phyloP scores from a whole-genome alignment of 2,329 filamentous ascomycete species.

The Beauveria scarabaeidicola region DNA sequence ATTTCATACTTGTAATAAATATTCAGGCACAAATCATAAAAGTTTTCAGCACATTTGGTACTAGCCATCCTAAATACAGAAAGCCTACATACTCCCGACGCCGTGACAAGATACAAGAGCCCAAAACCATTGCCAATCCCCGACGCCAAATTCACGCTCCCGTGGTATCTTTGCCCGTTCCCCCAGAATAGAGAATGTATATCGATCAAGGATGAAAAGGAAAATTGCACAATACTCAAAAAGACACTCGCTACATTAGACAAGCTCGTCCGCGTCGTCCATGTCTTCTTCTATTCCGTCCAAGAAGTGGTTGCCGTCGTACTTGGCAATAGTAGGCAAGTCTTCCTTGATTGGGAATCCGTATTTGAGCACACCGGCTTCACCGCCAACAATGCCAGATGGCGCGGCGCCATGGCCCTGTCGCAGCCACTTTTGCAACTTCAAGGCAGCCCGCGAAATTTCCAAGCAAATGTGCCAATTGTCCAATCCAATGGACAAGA shows the following conservation, averaged over 20 bases:
- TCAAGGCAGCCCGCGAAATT: slow-evolving; percentile 28
- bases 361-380: slow-evolving; percentile 5
- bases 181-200: neutral
- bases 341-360: slow-evolving; percentile 11
- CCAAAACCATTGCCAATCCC: neutral
- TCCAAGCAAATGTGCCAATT: slow-evolving; percentile 38
- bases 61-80: neutral
- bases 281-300: slow-evolving; percentile 8
- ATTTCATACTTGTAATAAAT: neutral
- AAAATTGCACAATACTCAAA: neutral
- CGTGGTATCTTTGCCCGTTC: neutral
- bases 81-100: neutral
- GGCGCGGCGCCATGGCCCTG: slow-evolving; percentile 14
- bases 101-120: neutral
- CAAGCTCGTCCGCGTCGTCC: slow-evolving; percentile 6
- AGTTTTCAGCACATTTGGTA: neutral
- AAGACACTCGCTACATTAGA: neutral
- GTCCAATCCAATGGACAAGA: slow-evolving; percentile 38
- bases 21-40: neutral
- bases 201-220: neutral
- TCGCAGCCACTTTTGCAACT: slow-evolving; percentile 35
- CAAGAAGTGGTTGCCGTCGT: slow-evolving; percentile 8
- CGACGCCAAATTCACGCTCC: neutral
- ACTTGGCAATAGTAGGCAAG: slow-evolving; percentile 6
- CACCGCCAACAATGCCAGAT: slow-evolving; percentile 3